Evolutionary conservation across 495 filamentous ascomycete genomes (phyloP), one percentile per base, ranked within the genome.

Genomic region (Hyaloscypha hepaticicola): DNA sequence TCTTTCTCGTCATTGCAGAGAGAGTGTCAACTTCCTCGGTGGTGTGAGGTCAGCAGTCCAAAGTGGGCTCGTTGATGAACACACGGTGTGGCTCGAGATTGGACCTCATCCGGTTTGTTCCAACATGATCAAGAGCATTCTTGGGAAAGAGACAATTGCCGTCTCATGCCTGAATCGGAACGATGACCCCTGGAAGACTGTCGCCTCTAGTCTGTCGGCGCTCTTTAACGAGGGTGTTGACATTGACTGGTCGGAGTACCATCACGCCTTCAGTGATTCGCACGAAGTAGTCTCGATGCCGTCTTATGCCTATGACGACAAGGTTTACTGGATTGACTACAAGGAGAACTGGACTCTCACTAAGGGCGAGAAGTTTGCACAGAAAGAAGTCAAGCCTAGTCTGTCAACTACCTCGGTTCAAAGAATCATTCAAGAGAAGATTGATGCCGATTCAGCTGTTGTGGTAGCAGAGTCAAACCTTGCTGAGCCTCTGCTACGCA

Each of bases 251-350:
- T 84, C 83, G 62, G 90, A 92, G 72, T 92, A 87, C 69, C 90
- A 93, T 75, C 82, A 83, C 34, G 86, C 89, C 71, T 93, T 90
- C 72, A 74, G 73, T 49, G 68, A 77, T 5, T 82, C 77, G n/a
- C 85, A 85, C 53, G 78, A 84, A 48, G 80, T 93, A 12, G 73
- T 95, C 1, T 75, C 82, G 8, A 81, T 96, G 3, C 92, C 92
- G 28, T 75, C 84, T 5, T 96, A 96, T 70, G 83, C 83, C 12
- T 96, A 87, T 77, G 89, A 95, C 65, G 74, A 86, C 31, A 93
- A 92, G 80, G 85, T 88, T 65, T 92, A 91, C 75, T 95, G 92
- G 91, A 83, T 93, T 25, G 79, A 87, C 11, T 93, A 93, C 75
- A 80, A 78, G 19, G 85, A 88, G 62, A 90, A 78, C 78, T 85